A percentile compares a stretch with the other conserved stretches of the same genome.
phyloP scores from a whole-genome alignment of 2,329 filamentous ascomycete species.

The Verruconis gallopava region DNA sequence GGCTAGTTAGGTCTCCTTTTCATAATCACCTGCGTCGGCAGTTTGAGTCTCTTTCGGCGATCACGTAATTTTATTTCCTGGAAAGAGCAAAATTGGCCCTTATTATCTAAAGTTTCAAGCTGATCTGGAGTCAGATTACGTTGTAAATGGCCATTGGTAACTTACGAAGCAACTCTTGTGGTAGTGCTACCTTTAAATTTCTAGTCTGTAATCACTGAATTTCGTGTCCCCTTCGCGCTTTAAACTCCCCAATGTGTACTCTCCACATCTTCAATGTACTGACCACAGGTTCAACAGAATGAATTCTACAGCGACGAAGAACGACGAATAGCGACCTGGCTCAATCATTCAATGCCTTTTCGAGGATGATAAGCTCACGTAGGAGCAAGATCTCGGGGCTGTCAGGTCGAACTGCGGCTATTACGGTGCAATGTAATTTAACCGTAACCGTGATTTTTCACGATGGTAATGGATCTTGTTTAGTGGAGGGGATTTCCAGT shows the following conservation, averaged over 20 bases:
- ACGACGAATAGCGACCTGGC: no score
- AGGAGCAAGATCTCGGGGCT: slow-evolving; percentile 38
- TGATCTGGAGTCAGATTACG: no score
- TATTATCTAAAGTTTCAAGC: no score
- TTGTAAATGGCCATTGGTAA: no score
- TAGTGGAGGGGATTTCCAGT: slow-evolving; percentile 32
- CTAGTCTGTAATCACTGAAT: neutral
- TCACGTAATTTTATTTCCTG: neutral
- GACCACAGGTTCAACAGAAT: slow-evolving; percentile 25
- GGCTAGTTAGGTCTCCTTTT: neutral
- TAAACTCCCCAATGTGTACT: slow-evolving; percentile 36
- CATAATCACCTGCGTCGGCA: neutral
- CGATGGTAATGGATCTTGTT: slow-evolving; percentile 42
- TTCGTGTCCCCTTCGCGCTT: neutral
- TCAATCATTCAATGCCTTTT: slow-evolving; percentile 21
- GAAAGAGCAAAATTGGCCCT: neutral
- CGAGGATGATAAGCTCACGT: slow-evolving; percentile 29
- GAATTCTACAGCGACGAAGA: no score
- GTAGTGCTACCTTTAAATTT: no score
- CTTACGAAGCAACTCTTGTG: no score
- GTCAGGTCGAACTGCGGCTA: slow-evolving; percentile 32
- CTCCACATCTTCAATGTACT: slow-evolving; percentile 31
- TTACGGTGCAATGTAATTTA: slow-evolving; percentile 28
- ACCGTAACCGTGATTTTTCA: slow-evolving; percentile 47
- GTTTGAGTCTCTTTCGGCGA: neutral